These are phyloP conservation scores for Cyclotella cryptica DNA, from an alignment of 108 stramenopile species.

Conservation along the genomic window DNA sequence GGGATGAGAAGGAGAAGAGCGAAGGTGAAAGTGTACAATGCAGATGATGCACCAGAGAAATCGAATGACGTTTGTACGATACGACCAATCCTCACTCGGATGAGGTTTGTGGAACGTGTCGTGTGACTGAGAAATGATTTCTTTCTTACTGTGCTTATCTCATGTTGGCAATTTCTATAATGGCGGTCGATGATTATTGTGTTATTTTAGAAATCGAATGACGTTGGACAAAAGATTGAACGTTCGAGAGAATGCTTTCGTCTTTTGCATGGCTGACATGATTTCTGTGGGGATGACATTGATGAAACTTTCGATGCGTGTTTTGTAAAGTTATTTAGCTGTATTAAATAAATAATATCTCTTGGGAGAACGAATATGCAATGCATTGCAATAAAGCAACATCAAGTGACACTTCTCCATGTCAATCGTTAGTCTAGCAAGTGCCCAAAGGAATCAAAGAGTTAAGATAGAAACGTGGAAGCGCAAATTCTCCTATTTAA, in stretches of 20 bases:
- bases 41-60: conserved; percentile 1
- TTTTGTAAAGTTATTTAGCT: neutral
- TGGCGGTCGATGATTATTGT: neutral
- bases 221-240: neutral
- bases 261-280: neutral
- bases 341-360: neutral
- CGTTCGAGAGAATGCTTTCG: too few relatives aligned
- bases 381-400: too few relatives aligned
- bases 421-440: too few relatives aligned
- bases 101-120: neutral
- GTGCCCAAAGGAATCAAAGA: too few relatives aligned
- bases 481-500: too few relatives aligned
- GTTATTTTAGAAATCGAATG: neutral
- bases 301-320: neutral
- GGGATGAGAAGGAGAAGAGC: too few relatives aligned
- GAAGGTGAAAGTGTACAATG: neutral
- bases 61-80: conserved; percentile 13
- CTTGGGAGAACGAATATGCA: neutral
- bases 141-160: neutral
- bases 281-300: neutral
- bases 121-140: neutral
- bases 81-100: neutral
- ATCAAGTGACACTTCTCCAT: too few relatives aligned
- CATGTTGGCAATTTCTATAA: neutral
- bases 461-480: too few relatives aligned